Percentiles rank a stretch among this genome's conserved stretches.
Evolutionary conservation across 192 early-diverging fungal genomes (phyloP).

Genomic region (Rhizophlyctis rosea): DNA sequence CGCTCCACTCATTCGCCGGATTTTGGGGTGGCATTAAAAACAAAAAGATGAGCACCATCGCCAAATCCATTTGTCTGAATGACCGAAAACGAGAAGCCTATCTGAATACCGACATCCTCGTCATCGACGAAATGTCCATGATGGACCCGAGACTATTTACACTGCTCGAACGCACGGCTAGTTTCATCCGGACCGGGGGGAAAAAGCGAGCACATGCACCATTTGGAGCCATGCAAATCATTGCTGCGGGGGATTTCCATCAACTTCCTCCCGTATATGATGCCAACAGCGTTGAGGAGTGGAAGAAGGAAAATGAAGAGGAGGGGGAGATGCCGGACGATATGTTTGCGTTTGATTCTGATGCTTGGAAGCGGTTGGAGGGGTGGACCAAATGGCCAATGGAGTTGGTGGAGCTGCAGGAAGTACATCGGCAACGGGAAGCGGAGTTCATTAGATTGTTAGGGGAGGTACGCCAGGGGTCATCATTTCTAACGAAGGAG

Average conservation of each 20-base stretch:
- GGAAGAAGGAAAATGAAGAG: too few species aligned
- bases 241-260: constrained; percentile 48
- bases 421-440: constrained; percentile 43
- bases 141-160: constrained; percentile 25
- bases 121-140: constrained; percentile 52
- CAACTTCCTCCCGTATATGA: constrained; percentile 49
- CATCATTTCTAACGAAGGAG: not conserved
- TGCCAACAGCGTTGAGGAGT: too few species aligned
- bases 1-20: constrained; percentile 37
- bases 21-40: not conserved
- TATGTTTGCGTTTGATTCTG: constrained; percentile 21
- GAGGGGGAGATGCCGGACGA: not conserved
- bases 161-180: constrained; percentile 1
- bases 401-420: constrained; percentile 29
- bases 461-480: constrained; percentile 39
- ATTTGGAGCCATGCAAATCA: constrained; percentile 48
- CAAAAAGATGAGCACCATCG: not conserved
- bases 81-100: constrained; percentile 10
- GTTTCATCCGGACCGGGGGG: not conserved
- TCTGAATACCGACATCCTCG: constrained; percentile 28
- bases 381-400: too few species aligned
- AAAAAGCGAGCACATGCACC: constrained; percentile 13
- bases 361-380: constrained; percentile 28
- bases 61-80: not conserved
- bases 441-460: constrained; percentile 32